Base-by-base conservation (phyloP, 495 filamentous ascomycete species). In the Podospora tetraspora region DNA sequence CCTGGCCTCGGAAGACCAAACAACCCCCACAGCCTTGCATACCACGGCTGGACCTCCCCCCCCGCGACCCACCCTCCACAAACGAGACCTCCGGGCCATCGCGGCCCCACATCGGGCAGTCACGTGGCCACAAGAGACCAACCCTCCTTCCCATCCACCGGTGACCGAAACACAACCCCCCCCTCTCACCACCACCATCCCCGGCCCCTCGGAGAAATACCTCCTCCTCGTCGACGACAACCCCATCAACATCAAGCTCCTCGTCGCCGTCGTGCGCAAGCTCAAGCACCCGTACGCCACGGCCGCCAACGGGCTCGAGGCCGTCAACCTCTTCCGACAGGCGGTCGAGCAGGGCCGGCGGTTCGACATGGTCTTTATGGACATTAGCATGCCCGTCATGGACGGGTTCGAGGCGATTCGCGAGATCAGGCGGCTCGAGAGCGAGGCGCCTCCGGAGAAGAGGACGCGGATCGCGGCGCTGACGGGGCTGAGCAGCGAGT, bases 201-300 rank as follows among this genome's bases (percentile, higher is more conserved):
- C 32, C 11, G 32, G 32, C 2, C 73, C 63, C 24, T 76, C 22
- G 52, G 2, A 62, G 13, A 21, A 25, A 62, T 21, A 76, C 25
- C 80, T 91, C 6, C 83, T 92, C 0, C 83, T 92, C 0, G 90
- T 92, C 0, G 90, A 93, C 67, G 90, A 93, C 71, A 93, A 93
- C 73, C 79, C 83, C 3, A 91, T 93, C 71, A 93, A 93, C 69
- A 84, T 92, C 37, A 88, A 86, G n/a, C 79, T 92, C 0, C 84
- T 92, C 59, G 78, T 85, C 56, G 87, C 87, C 0, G 88, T 88
- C 68, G 84, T 91, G 81, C 75, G 67, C 24, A 83, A 81, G 71
- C 70, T 83, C 16, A 79, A 81, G 24, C 71, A 82, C 16, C 71
- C 77, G 12, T 82, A 78, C 62, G 74, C 66, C 0, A 79, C 78